Percentiles rank a stretch among this genome's conserved stretches.
phyloP scores from a whole-genome alignment of 2,329 filamentous ascomycete species.

The Huntiella decipiens region DNA sequence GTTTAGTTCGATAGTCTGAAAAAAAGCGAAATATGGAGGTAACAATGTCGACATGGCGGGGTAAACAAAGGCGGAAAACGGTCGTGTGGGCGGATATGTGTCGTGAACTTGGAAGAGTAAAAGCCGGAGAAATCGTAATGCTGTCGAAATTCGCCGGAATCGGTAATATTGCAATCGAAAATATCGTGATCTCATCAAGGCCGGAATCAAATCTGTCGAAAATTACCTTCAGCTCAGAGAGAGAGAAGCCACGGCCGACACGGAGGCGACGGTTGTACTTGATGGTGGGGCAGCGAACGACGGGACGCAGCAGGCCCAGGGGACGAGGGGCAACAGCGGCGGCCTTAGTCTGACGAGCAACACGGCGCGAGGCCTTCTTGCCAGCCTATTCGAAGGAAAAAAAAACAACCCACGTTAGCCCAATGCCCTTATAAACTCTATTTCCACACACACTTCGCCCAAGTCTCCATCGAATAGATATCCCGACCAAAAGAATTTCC shows the following conservation, averaged over 20 bases:
- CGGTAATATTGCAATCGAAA: too few species aligned
- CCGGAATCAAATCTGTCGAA: background rate
- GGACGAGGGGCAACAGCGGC: slow-evolving; percentile 88
- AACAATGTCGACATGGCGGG: too few species aligned
- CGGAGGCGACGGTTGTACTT: slow-evolving; percentile 99
- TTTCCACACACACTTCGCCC: too few species aligned
- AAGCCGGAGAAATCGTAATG: too few species aligned
- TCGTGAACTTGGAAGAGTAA: too few species aligned
- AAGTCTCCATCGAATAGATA: too few species aligned
- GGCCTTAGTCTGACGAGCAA: slow-evolving; percentile 85
- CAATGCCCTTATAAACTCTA: background rate
- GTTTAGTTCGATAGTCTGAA: too few species aligned
- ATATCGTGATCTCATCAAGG: too few species aligned
- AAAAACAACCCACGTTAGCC: slow-evolving; percentile 12
- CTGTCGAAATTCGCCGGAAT: too few species aligned
- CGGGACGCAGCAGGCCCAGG: slow-evolving; percentile 86
- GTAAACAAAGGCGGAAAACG: too few species aligned
- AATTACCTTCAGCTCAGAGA: slow-evolving; percentile 91
- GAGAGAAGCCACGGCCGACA: slow-evolving; percentile 91
- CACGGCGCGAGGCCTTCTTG: slow-evolving; percentile 83
- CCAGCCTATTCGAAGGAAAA: slow-evolving; percentile 46
- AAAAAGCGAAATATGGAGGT: too few species aligned
- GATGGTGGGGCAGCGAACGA: slow-evolving; percentile 94
- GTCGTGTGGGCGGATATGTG: too few species aligned
- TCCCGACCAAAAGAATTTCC: background rate